These are phyloP conservation scores for Cocos nucifera DNA, from an alignment of 176 grass and related monocot species.

Conservation along the genomic window DNA sequence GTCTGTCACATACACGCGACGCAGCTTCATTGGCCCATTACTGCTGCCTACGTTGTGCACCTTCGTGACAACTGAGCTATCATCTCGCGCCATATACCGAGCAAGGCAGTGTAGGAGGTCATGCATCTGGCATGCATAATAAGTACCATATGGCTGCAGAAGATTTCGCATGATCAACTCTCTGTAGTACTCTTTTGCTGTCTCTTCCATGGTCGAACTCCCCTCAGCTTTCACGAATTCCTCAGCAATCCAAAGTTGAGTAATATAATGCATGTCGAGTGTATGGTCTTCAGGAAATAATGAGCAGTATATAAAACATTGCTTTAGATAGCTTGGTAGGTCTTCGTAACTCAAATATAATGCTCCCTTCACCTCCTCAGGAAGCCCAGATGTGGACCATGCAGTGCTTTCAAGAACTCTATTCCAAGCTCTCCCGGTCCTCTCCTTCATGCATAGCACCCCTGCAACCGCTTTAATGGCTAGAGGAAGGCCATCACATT, in stretches of 20 bases:
- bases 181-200: conserved; percentile 48
- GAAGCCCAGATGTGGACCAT: too few relatives aligned
- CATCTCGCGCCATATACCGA: conserved; percentile 38
- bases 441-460: conserved; percentile 40
- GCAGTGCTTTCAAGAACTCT: too few relatives aligned
- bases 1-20: conserved; percentile 27
- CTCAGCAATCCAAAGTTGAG: conserved; percentile 57
- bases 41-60: conserved; percentile 14
- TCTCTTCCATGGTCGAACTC: conserved; percentile 29
- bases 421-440: too few relatives aligned
- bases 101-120: conserved; percentile 38
- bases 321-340: conserved; percentile 52
- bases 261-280: conserved; percentile 20
- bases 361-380: too few relatives aligned
- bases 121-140: conserved; percentile 51
- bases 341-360: conserved; percentile 67
- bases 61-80: conserved; percentile 5
- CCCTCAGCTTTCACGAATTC: conserved; percentile 38
- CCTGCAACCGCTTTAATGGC: conserved; percentile 47
- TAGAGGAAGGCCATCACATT: conserved; percentile 43
- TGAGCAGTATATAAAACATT: conserved; percentile 71
- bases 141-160: conserved; percentile 21
- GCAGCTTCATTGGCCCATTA: conserved; percentile 13
- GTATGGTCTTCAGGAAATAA: conserved; percentile 34
- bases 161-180: conserved; percentile 60